Evolutionary conservation across 2,329 filamentous ascomycete genomes (phyloP), one percentile per base, ranked within the genome.

Genomic region (Bimuria novae-zelandiae): DNA sequence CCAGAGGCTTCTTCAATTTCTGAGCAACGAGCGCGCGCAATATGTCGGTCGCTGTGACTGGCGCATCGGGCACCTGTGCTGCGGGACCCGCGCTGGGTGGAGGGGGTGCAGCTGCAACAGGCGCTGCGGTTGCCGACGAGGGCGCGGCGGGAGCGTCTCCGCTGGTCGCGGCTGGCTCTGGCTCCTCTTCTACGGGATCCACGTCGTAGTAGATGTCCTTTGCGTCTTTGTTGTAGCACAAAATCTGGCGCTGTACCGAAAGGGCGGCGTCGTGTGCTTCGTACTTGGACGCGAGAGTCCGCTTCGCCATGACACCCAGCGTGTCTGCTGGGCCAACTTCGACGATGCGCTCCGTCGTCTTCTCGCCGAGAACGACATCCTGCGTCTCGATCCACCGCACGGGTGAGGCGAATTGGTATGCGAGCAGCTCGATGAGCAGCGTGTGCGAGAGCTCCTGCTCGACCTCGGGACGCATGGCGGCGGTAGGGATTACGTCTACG

Each of bases 341-440:
- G 68, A 99, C 94, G 72, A 99, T 95, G 72, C 94, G 88, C 83
- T 99, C 94, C 45, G 94, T 95, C 47, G 87, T 89, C 80, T 96
- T 94, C 77, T 97, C 92, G 61, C 89, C 93, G 67, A 99, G 89
- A 71, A 99, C 94, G 68, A 99, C 94, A 93, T 99, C 94, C 80
- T 99, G 94, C 50, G 94, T 99, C 80, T 99, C 94, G 77, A 99
- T 99, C 94, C 94, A 99, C 87, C 94, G 88, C 68, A 99, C 94
- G 45, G 94, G 94, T 49, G 93, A 97, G 69, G 94, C 94, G 77
- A 99, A 99, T 76, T 99, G 94, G 79, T 97, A 99, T 81, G 94
- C 94, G 66, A 99, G 87, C 61, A 99, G 90, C 87, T 99, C 94
- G 63, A 99, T 90, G 74, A 99, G 89, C 78, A 99, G 86, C 65